Percentiles rank a stretch among this genome's conserved stretches.
These are phyloP conservation scores for Neofusicoccum umdonicola DNA, from an alignment of 2,329 filamentous ascomycete genomes.

Conservation along the genomic window DNA sequence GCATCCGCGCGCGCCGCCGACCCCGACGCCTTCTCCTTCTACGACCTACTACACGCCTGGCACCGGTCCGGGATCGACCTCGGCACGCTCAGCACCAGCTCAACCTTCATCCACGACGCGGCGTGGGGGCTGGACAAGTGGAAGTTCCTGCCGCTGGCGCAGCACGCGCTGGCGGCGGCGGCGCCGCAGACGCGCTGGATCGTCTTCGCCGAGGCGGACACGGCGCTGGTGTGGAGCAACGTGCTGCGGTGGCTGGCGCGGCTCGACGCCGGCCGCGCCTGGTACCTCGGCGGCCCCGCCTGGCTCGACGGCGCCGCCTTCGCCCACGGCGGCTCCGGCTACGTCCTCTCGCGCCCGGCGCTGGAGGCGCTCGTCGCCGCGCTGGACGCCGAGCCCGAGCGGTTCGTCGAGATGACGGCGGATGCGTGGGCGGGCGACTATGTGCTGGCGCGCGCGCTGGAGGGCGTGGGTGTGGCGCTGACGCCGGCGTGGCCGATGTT, in stretches of 20 bases:
- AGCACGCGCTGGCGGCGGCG: constrained; percentile 33
- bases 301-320: constrained; percentile 48
- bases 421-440: constrained; percentile 41
- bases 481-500: constrained; percentile 44
- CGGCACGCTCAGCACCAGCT: constrained; percentile 25
- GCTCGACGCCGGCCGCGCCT: constrained; percentile 38
- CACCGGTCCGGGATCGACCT: constrained; percentile 44
- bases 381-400: constrained; percentile 19
- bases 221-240: constrained; percentile 37
- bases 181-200: constrained; percentile 52
- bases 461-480: constrained; percentile 34
- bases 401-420: constrained; percentile 34
- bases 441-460: constrained; percentile 37
- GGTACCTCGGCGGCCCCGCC: constrained; percentile 44
- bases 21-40: constrained; percentile 50
- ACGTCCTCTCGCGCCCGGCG: constrained; percentile 49
- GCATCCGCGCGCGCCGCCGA: constrained; percentile 47
- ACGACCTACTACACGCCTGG: constrained; percentile 42
- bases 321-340: constrained; percentile 54
- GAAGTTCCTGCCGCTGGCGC: constrained; percentile 38
- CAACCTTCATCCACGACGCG: constrained; percentile 1
- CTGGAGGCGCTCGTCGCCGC: constrained; percentile 35
- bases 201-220: constrained; percentile 39
- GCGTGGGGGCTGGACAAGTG: constrained; percentile 38
- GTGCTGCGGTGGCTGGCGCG: constrained; percentile 40